These are phyloP conservation scores for Claviceps monticola DNA, from an alignment of 2,329 filamentous ascomycete genomes.

Conservation along the genomic window DNA sequence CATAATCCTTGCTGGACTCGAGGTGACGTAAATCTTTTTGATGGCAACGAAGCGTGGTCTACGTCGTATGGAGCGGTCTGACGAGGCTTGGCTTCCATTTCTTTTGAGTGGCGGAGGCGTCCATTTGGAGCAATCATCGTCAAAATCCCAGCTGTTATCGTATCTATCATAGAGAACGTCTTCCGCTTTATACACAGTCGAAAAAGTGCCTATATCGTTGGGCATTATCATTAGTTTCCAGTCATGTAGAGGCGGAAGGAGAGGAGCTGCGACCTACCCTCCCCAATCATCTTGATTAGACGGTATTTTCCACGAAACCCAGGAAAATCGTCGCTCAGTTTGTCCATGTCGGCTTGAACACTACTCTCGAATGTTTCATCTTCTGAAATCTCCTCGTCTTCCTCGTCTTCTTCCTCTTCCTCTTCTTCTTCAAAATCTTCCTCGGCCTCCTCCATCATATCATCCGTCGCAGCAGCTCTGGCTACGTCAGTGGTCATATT, in stretches of 20 bases:
- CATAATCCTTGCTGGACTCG: conserved; percentile 80
- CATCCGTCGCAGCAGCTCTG: conserved; percentile 10
- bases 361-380: conserved; percentile 51
- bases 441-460: conserved; percentile 14
- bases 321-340: conserved; percentile 67
- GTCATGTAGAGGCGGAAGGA: neutral
- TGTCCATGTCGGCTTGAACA: conserved; percentile 77
- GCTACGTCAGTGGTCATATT: conserved; percentile 17
- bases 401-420: conserved; percentile 22
- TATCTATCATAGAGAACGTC: conserved; percentile 76
- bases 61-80: conserved; percentile 16
- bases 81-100: conserved; percentile 20
- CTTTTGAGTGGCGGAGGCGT: conserved; percentile 51
- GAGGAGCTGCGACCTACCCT: conserved; percentile 44
- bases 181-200: conserved; percentile 96
- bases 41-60: conserved; percentile 73
- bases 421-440: conserved; percentile 17
- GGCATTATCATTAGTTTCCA: neutral
- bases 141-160: conserved; percentile 76
- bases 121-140: conserved; percentile 53
- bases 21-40: conserved; percentile 99
- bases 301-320: conserved; percentile 76
- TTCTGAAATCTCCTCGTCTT: conserved; percentile 31
- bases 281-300: conserved; percentile 90
- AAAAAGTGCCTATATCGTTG: conserved; percentile 67